Percentiles rank a stretch among this genome's conserved stretches.
Evolutionary conservation across 768 basidiomycete genomes (phyloP).

Genomic region (Galerina marginata): DNA sequence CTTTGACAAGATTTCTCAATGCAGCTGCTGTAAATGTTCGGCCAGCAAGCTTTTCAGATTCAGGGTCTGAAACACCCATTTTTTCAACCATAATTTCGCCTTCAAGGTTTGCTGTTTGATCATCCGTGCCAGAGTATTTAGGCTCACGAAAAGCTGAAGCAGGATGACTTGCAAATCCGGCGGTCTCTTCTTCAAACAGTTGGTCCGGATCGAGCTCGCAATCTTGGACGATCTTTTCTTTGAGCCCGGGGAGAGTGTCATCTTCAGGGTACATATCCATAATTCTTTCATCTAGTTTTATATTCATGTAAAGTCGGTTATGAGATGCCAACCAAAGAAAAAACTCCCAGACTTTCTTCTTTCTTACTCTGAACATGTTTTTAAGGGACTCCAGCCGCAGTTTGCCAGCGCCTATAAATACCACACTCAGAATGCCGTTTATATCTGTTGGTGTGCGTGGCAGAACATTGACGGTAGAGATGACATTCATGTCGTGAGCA

Average conservation of each 20-base stretch:
- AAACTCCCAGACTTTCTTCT: constrained; percentile 29
- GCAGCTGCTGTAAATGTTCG: constrained; percentile 28
- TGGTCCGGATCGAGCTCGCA: background rate
- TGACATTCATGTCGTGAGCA: constrained; percentile 37
- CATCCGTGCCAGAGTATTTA: background rate
- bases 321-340: constrained; percentile 26
- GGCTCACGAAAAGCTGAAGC: constrained; percentile 8
- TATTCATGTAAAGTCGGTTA: constrained; percentile 25
- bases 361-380: constrained; percentile 27
- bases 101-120: no score
- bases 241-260: background rate
- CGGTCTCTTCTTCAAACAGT: constrained; percentile 31
- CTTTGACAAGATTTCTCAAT: constrained; percentile 25
- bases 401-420: constrained; percentile 35
- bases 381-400: constrained; percentile 17
- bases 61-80: constrained; percentile 36
- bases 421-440: constrained; percentile 26
- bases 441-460: constrained; percentile 32
- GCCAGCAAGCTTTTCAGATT: constrained; percentile 26
- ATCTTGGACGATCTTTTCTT: constrained; percentile 23
- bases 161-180: constrained; percentile 31
- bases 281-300: background rate
- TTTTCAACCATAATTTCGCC: constrained; percentile 32
- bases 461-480: constrained; percentile 31
- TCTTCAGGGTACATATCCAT: constrained; percentile 2